A percentile compares a stretch with the other conserved stretches of the same genome.
Conservation (phyloP, 371 early-diverging fungal genomes). For the Rozella allomycis region DNA sequence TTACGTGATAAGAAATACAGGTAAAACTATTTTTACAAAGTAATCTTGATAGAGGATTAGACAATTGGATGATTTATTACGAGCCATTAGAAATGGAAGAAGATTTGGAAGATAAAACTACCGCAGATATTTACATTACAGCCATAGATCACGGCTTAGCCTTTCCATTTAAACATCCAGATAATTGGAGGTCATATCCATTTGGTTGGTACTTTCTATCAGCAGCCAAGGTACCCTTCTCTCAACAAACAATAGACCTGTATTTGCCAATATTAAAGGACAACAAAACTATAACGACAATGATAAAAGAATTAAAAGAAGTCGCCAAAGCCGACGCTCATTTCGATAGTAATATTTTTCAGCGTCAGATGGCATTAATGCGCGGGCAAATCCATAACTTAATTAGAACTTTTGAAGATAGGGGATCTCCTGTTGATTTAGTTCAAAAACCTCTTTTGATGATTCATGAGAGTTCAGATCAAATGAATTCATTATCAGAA, state of each 20-base stretch:
- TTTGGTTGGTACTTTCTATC: slow-evolving; percentile 66
- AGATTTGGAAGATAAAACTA: not conserved
- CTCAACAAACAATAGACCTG: slow-evolving; percentile 33
- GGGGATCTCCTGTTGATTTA: slow-evolving; percentile 15
- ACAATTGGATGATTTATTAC: slow-evolving; percentile 70
- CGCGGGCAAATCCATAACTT: slow-evolving; percentile 44
- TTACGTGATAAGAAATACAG: slow-evolving; percentile 76
- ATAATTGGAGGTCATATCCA: slow-evolving; percentile 45
- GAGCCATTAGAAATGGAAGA: slow-evolving; percentile 19
- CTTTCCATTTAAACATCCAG: slow-evolving; percentile 80
- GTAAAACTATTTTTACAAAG: no score
- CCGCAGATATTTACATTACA: slow-evolving; percentile 18
- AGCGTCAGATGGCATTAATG: slow-evolving; percentile 53
- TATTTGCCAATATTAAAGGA: slow-evolving; percentile 42
- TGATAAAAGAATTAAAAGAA: slow-evolving; percentile 33
- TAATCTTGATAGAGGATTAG: slow-evolving; percentile 53
- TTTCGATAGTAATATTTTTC: slow-evolving; percentile 57
- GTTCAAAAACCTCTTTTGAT: slow-evolving; percentile 16
- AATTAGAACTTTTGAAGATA: not conserved
- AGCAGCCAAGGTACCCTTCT: slow-evolving; percentile 36
- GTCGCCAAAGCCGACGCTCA: slow-evolving; percentile 45
- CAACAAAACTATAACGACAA: slow-evolving; percentile 57
- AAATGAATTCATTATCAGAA: no score
- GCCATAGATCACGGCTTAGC: slow-evolving; percentile 74
- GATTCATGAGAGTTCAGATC: slow-evolving; percentile 22